Evolutionary conservation across 306 rosid genomes (phyloP).

Genomic region (Malus sieversii): DNA sequence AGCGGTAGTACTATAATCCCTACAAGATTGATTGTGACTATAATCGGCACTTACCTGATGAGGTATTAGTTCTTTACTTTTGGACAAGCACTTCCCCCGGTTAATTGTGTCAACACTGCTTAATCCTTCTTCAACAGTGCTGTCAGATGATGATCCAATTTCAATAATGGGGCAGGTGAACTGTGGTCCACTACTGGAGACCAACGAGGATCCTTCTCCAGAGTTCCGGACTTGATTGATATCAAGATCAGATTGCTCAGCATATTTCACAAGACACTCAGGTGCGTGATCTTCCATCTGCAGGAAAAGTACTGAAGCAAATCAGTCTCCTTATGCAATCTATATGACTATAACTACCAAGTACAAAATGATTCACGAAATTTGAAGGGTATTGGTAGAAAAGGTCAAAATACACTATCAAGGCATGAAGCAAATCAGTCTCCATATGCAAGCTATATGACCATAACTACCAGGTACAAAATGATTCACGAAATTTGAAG

Average conservation of each 20-base stretch:
- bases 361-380: neutral
- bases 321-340: neutral
- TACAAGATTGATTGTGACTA: slow-evolving; percentile 54
- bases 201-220: slow-evolving; percentile 29
- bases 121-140: slow-evolving; percentile 35
- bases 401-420: neutral
- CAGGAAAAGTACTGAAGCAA: slow-evolving; percentile 21
- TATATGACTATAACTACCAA: neutral
- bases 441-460: neutral
- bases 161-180: slow-evolving; percentile 29
- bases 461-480: neutral
- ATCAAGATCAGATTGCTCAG: slow-evolving; percentile 23
- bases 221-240: slow-evolving; percentile 35
- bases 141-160: slow-evolving; percentile 31
- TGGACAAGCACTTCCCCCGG: slow-evolving; percentile 46
- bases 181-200: slow-evolving; percentile 34
- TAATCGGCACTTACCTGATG: slow-evolving; percentile 62
- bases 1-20: slow-evolving; percentile 53
- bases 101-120: slow-evolving; percentile 34
- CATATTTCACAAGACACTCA: slow-evolving; percentile 36
- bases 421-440: slow-evolving; percentile 4
- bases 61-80: slow-evolving; percentile 60
- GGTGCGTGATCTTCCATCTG: slow-evolving; percentile 66
- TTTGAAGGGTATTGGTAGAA: neutral
- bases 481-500: neutral